Evolutionary conservation across 2,329 filamentous ascomycete genomes (phyloP).

Genomic region (Sordariomycetes sp.): DNA sequence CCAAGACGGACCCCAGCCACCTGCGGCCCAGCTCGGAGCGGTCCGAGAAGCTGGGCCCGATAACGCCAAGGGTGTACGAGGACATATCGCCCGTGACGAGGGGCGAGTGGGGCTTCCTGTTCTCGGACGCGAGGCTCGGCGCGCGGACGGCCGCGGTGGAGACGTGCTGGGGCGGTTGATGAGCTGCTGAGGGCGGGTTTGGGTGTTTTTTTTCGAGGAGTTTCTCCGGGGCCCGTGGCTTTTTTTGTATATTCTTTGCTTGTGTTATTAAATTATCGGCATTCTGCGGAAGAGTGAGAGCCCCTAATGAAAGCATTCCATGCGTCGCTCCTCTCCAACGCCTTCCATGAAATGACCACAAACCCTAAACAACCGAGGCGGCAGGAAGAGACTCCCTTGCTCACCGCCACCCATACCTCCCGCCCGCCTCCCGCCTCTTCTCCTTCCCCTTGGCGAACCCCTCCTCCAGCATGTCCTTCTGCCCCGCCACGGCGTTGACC

Average conservation of each 20-base stretch:
- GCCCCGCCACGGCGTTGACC: constrained; percentile 69
- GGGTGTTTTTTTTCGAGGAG: background rate
- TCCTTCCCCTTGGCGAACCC: constrained; percentile 74
- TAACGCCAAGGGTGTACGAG: constrained; percentile 48
- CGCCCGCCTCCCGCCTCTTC: constrained; percentile 73
- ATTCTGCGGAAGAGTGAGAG: background rate
- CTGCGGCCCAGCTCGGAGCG: background rate
- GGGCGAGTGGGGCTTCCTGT: constrained; percentile 53
- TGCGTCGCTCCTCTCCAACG: background rate
- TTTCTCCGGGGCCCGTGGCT: background rate
- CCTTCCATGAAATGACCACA: constrained; percentile 1
- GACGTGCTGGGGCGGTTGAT: constrained; percentile 25
- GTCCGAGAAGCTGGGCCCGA: constrained; percentile 26
- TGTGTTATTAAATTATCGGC: background rate
- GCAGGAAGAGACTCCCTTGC: background rate
- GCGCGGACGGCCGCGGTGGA: constrained; percentile 38
- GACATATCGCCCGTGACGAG: constrained; percentile 53
- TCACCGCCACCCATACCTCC: constrained; percentile 67
- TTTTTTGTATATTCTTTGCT: background rate
- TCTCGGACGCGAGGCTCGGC: constrained; percentile 34
- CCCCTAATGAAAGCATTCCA: background rate
- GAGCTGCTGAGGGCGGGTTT: background rate
- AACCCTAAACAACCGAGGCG: background rate
- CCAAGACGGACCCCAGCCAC: background rate
- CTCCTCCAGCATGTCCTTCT: constrained; percentile 83